These are phyloP conservation scores for Aaosphaeria pasadenensis DNA, from an alignment of 2,329 filamentous ascomycete species.

Conservation along the genomic window DNA sequence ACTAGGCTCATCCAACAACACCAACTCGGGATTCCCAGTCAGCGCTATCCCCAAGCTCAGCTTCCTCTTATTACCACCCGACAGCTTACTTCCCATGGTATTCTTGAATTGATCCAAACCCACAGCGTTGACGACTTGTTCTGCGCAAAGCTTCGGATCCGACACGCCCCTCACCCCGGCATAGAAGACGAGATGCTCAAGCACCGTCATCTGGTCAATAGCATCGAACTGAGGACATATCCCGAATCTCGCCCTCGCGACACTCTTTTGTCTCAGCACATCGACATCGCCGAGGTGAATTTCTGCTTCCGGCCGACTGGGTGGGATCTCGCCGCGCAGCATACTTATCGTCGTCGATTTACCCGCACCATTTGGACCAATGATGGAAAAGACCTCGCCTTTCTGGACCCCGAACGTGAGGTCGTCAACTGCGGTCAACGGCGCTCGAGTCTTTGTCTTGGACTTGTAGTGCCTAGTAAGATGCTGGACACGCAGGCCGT, in stretches of 20 bases:
- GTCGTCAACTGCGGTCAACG: slow-evolving; percentile 72
- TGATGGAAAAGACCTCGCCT: slow-evolving; percentile 80
- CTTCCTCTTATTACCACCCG: slow-evolving; percentile 88
- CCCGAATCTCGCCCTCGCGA: slow-evolving; percentile 71
- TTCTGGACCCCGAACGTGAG: slow-evolving; percentile 75
- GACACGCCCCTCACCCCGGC: slow-evolving; percentile 75
- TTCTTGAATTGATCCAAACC: slow-evolving; percentile 67
- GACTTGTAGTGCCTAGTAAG: slow-evolving; percentile 71
- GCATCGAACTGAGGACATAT: slow-evolving; percentile 76
- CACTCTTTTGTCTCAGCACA: slow-evolving; percentile 63
- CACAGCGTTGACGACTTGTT: slow-evolving; percentile 71
- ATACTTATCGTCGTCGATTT: slow-evolving; percentile 86
- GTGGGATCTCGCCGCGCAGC: slow-evolving; percentile 77
- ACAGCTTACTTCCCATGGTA: slow-evolving; percentile 73
- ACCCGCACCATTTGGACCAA: slow-evolving; percentile 87
- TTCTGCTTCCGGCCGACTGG: slow-evolving; percentile 62
- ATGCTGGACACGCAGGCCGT: slow-evolving; percentile 71
- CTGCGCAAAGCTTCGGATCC: slow-evolving; percentile 73
- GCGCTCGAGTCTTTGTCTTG: slow-evolving; percentile 36
- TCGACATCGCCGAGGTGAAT: slow-evolving; percentile 74
- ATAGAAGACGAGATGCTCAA: slow-evolving; percentile 82
- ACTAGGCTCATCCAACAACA: slow-evolving; percentile 82
- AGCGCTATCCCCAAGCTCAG: slow-evolving; percentile 83
- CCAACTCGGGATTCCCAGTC: slow-evolving; percentile 83
- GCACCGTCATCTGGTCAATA: slow-evolving; percentile 83